phyloP scores from a whole-genome alignment of 805 yeast species.

The Ogataea salicorniae region DNA sequence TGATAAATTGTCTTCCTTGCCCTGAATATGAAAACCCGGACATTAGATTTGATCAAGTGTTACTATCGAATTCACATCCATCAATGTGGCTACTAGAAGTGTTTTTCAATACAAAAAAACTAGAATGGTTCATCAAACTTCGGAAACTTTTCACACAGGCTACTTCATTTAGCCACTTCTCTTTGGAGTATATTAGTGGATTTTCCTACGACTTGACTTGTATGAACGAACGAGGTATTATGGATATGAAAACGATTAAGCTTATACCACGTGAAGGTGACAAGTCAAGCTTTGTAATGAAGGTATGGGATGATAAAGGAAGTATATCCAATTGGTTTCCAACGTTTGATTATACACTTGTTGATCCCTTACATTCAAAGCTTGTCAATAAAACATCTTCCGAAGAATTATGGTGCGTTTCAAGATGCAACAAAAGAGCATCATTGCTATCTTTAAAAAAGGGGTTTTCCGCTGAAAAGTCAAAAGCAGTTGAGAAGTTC shows the following conservation, averaged over 20 bases:
- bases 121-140: conserved; percentile 14
- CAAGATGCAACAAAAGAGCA: conserved; percentile 21
- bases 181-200: conserved; percentile 18
- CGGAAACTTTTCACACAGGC: conserved; percentile 21
- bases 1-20: conserved; percentile 12
- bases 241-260: conserved; percentile 18
- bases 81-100: conserved; percentile 26
- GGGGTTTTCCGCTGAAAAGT: conserved; percentile 23
- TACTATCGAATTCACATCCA: conserved; percentile 19
- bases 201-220: conserved; percentile 15
- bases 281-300: conserved; percentile 13
- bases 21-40: conserved; percentile 16
- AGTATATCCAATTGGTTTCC: conserved; percentile 23
- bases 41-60: conserved; percentile 24
- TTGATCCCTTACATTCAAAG: conserved; percentile 12
- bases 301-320: conserved; percentile 16
- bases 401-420: conserved; percentile 29
- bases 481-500: conserved; percentile 8
- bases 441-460: conserved; percentile 21
- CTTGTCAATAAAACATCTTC: conserved; percentile 16
- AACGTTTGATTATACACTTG: conserved; percentile 20
- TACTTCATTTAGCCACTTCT: conserved; percentile 17
- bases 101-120: conserved; percentile 12
- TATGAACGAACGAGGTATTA: conserved; percentile 23
- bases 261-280: conserved; percentile 11